phyloP scores from a whole-genome alignment of 495 filamentous ascomycete species.

The Daldinia vernicosa region DNA sequence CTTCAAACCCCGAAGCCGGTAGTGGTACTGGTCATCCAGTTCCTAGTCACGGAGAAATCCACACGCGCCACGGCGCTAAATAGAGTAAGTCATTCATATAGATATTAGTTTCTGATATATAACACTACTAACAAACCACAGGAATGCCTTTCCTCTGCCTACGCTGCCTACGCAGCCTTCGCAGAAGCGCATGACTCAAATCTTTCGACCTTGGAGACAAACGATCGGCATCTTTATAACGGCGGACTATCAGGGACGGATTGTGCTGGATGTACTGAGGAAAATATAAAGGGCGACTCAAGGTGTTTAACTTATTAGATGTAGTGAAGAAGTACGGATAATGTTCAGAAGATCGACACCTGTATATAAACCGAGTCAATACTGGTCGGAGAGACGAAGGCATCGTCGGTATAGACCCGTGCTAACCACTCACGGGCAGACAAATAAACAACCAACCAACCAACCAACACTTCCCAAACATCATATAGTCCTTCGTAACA shows the following conservation, averaged over 20 bases:
- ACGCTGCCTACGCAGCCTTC: neutral
- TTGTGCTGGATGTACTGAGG: neutral
- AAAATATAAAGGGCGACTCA: neutral
- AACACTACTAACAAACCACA: neutral
- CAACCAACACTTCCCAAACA: too few species aligned
- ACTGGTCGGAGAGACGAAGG: neutral
- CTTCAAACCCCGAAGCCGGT: too few species aligned
- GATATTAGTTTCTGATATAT: neutral
- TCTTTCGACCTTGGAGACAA: neutral
- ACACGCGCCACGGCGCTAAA: neutral
- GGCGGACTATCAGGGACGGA: neutral
- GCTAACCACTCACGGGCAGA: too few species aligned
- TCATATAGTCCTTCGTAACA: too few species aligned
- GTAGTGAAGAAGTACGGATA: neutral
- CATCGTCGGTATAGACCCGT: too few species aligned
- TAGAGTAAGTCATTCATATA: neutral
- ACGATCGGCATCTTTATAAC: neutral
- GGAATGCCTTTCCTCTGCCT: neutral
- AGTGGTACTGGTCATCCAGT: too few species aligned
- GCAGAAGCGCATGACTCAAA: neutral
- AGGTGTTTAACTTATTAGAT: neutral
- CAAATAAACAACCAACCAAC: too few species aligned
- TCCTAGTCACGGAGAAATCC: too few species aligned
- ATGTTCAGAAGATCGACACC: neutral
- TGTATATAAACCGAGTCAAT: neutral